Evolutionary conservation across 805 yeast species (phyloP).

Genomic region (Starmera dryadoides): DNA sequence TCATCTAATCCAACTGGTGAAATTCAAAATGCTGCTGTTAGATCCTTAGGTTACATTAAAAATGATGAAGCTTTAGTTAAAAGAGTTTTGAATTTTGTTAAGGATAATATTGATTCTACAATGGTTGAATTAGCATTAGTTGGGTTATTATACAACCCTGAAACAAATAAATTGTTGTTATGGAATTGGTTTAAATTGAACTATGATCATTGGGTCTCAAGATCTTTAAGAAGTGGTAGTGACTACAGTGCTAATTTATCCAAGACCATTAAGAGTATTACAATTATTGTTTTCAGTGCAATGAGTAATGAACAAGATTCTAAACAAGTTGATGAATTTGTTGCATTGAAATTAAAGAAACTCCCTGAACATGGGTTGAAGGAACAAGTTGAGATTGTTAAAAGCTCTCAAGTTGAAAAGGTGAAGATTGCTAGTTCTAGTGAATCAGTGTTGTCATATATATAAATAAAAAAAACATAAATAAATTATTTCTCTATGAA

Average conservation of each 20-base stretch:
- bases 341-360: slow-evolving; percentile 21
- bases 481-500: too few relatives aligned
- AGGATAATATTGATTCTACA: slow-evolving; percentile 46
- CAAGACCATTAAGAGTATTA: slow-evolving; percentile 34
- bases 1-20: slow-evolving; percentile 21
- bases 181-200: slow-evolving; percentile 55
- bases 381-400: slow-evolving; percentile 11
- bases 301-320: slow-evolving; percentile 23
- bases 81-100: slow-evolving; percentile 50
- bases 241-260: slow-evolving; percentile 39
- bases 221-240: slow-evolving; percentile 37
- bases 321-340: slow-evolving; percentile 22
- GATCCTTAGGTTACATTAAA: slow-evolving; percentile 44
- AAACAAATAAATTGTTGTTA: slow-evolving; percentile 25
- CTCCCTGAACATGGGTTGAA: slow-evolving; percentile 33
- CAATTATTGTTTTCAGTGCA: slow-evolving; percentile 26
- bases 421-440: not conserved
- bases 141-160: slow-evolving; percentile 39
- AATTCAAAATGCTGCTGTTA: slow-evolving; percentile 49
- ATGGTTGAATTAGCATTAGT: slow-evolving; percentile 51
- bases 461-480: too few relatives aligned
- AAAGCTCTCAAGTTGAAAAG: slow-evolving; percentile 7
- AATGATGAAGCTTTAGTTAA: slow-evolving; percentile 38
- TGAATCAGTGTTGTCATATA: not conserved
- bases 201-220: slow-evolving; percentile 45